Evolutionary conservation across 176 grass and related monocot species (phyloP), one percentile per base, ranked within the genome.

Genomic region (Alopecurus myosuroides): DNA sequence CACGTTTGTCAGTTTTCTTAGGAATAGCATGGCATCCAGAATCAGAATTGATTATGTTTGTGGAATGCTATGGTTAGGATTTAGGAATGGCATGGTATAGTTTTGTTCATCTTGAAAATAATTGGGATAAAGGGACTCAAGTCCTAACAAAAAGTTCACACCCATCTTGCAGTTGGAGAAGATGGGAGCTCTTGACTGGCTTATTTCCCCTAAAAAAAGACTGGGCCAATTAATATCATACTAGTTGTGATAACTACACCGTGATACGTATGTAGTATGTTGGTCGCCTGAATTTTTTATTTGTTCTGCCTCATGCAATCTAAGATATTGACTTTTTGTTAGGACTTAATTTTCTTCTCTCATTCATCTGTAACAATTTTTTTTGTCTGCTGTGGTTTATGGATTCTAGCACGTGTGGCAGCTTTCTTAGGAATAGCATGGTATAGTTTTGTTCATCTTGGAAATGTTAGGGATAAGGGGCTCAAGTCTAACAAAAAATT

Each of bases 111-210:
- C 23, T 81, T 70, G 22, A 39, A 53, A 66, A 41, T 33, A 29
- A 20, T 51, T 22, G 40, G 46, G 33, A 55, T 52, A 55, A 55
- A 50, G 30, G 29, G 74, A 76, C 25, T 49, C n/a, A 44, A 44
- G 18, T 77, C 33, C 76, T 78, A 61, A 61, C 19, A 79, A 63
- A 29, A 45, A n/a, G 26, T 51, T 50, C 31, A 50, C 14, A 36
- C 62, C 35, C 44, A 19, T 26, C 89, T 69, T 36, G 64, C 88
- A 93, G 92, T 31, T 92, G 75, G 51, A 89, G 68, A 94, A 94
- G 42, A 72, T 97, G 90, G 92, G 95, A 26, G 92, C 81, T 82
- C 92, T 97, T 78, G 82, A 92, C 61, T n/a, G n/a, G n/a, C n/a
- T n/a, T n/a, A n/a, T n/a, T n/a, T n/a, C n/a, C n/a, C n/a, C n/a